phyloP scores from a whole-genome alignment of 1,284 basidiomycete genomes.

The Pascua sp. region DNA sequence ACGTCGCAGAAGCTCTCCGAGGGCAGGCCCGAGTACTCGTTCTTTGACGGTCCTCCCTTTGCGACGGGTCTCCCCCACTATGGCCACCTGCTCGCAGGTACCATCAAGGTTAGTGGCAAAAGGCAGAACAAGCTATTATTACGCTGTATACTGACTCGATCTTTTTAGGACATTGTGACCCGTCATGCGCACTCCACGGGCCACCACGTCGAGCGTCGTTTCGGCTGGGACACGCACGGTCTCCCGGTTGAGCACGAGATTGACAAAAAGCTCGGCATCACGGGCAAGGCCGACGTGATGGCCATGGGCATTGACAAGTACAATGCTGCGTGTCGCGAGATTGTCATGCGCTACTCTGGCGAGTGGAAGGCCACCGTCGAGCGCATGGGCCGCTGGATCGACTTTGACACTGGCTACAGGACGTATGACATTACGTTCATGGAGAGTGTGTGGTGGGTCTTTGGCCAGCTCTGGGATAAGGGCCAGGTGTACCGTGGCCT shows the following conservation, averaged over 20 bases:
- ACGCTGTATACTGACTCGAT: too few relatives aligned
- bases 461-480: slow-evolving; percentile 86
- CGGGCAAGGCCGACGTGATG: slow-evolving; percentile 88
- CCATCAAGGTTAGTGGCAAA: slow-evolving; percentile 74
- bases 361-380: slow-evolving; percentile 96
- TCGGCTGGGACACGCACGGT: slow-evolving; percentile 99
- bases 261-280: slow-evolving; percentile 94
- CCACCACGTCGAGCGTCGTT: slow-evolving; percentile 88
- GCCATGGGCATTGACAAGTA: slow-evolving; percentile 96
- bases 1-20: slow-evolving; percentile 90
- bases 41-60: slow-evolving; percentile 98
- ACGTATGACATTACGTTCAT: slow-evolving; percentile 91
- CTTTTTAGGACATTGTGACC: slow-evolving; percentile 82
- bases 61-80: slow-evolving; percentile 97
- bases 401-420: slow-evolving; percentile 99
- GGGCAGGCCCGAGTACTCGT: slow-evolving; percentile 80
- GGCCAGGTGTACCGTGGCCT: slow-evolving; percentile 91
- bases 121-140: not conserved
- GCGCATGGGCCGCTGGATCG: slow-evolving; percentile 99
- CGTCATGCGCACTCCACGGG: slow-evolving; percentile 92
- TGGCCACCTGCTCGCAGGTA: slow-evolving; percentile 75
- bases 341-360: slow-evolving; percentile 94
- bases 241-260: slow-evolving; percentile 99
- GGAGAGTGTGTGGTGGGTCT: slow-evolving; percentile 99
- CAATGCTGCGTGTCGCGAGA: slow-evolving; percentile 93